Percentiles rank a stretch among this genome's conserved stretches.
Conservation (phyloP, 441 rosid genomes). For the Capsella rubella region DNA sequence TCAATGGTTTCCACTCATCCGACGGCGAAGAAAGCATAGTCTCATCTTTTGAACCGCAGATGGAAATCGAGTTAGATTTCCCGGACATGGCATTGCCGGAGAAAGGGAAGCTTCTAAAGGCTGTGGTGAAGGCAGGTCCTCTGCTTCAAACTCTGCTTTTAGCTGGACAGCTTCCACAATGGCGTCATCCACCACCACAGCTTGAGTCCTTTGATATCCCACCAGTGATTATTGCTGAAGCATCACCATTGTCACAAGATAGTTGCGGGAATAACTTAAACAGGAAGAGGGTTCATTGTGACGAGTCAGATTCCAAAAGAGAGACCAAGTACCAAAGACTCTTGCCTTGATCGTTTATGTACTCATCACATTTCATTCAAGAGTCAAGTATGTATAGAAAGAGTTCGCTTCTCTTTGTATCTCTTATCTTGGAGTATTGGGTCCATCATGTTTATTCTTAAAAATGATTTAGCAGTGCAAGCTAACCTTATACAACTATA, state of each 20-base stretch:
- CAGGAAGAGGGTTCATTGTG: conserved; percentile 69
- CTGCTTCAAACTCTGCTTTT: conserved; percentile 80
- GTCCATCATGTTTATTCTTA: not conserved
- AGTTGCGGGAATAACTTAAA: conserved; percentile 57
- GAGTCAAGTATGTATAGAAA: conserved; percentile 28
- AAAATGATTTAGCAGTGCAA: not conserved
- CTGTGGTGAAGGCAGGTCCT: conserved; percentile 90
- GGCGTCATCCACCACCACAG: conserved; percentile 92
- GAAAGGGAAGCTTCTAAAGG: conserved; percentile 87
- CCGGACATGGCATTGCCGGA: conserved; percentile 49
- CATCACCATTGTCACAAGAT: conserved; percentile 43
- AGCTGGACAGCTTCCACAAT: conserved; percentile 92
- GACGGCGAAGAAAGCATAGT: conserved; percentile 96
- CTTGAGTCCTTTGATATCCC: conserved; percentile 81
- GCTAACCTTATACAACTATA: too few relatives aligned
- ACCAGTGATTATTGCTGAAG: conserved; percentile 62
- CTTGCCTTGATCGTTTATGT: conserved; percentile 56
- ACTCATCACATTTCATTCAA: conserved; percentile 16
- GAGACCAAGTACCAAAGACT: conserved; percentile 70
- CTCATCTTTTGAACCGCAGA: conserved; percentile 62
- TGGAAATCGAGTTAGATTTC: conserved; percentile 36
- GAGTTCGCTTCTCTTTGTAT: not conserved
- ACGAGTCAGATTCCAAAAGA: conserved; percentile 61
- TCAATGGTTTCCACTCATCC: conserved; percentile 62
- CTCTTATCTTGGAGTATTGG: not conserved